Conservation (phyloP, 1,139 yeast genomes). For the Geotrichum europaeum region DNA sequence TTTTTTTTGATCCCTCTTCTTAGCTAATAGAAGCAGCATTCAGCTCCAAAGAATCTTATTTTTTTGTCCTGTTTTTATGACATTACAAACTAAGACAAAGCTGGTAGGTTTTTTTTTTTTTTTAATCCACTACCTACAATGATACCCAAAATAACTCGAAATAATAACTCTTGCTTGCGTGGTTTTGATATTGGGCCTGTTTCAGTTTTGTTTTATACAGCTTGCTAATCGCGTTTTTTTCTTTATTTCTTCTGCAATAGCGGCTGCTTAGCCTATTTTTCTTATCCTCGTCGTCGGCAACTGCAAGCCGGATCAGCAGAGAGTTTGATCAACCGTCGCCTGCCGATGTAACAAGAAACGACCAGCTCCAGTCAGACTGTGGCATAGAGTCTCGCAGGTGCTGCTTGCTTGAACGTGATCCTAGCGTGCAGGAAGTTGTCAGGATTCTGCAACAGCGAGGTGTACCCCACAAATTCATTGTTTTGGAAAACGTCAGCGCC, state of each 20-base stretch:
- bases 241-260: neutral
- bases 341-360: neutral
- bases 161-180: neutral
- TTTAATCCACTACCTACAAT: neutral
- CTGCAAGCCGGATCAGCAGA: neutral
- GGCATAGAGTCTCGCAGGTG: neutral
- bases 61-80: neutral
- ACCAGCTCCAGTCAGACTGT: neutral
- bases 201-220: neutral
- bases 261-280: slow-evolving; percentile 8
- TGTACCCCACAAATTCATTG: slow-evolving; percentile 3
- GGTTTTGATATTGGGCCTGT: neutral
- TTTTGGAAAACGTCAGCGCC: slow-evolving; percentile 15
- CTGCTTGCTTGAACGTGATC: neutral
- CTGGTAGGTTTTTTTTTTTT: neutral
- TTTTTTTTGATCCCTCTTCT: neutral
- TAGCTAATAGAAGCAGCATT: neutral
- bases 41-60: neutral
- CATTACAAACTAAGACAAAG: neutral
- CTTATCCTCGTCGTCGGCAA: neutral
- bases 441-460: neutral
- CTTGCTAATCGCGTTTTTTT: neutral
- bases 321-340: neutral
- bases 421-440: neutral
- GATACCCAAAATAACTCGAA: neutral